A percentile compares a stretch with the other conserved stretches of the same genome.
Conservation (phyloP, 148 eudicot genomes). For the Linanthus parryae region DNA sequence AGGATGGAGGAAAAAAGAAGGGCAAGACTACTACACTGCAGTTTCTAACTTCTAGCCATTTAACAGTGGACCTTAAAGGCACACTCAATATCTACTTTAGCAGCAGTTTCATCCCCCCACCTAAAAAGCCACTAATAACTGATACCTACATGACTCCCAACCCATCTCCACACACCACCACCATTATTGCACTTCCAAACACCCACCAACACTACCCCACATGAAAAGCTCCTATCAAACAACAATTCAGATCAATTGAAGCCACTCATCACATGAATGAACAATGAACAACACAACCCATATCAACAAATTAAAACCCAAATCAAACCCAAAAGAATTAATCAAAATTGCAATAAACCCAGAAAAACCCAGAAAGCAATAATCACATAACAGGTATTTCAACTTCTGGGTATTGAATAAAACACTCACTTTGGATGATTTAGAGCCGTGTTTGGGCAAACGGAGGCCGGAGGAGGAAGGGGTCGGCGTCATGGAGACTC, state of each 20-base stretch:
- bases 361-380: not conserved
- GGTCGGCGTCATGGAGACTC: conserved; percentile 25
- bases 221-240: conserved; percentile 7
- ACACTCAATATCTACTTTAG: conserved; percentile 26
- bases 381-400: not conserved
- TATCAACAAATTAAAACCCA: too few species aligned
- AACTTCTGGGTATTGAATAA: not conserved
- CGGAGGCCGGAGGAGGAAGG: conserved; percentile 49
- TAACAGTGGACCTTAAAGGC: conserved; percentile 22
- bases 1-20: conserved; percentile 12
- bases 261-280: too few species aligned
- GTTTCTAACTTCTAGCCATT: conserved; percentile 18
- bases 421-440: conserved; percentile 27
- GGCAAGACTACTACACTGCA: conserved; percentile 22
- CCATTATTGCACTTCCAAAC: conserved; percentile 4
- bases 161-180: conserved; percentile 12
- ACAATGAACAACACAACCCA: too few species aligned
- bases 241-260: too few species aligned
- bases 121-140: conserved; percentile 14
- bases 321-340: too few species aligned
- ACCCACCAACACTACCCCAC: conserved; percentile 8
- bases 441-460: conserved; percentile 30
- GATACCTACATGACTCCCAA: conserved; percentile 32
- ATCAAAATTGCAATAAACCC: not conserved
- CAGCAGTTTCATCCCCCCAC: conserved; percentile 21